Conservation (phyloP, 306 rosid genomes). For the Dicorynia guianensis region DNA sequence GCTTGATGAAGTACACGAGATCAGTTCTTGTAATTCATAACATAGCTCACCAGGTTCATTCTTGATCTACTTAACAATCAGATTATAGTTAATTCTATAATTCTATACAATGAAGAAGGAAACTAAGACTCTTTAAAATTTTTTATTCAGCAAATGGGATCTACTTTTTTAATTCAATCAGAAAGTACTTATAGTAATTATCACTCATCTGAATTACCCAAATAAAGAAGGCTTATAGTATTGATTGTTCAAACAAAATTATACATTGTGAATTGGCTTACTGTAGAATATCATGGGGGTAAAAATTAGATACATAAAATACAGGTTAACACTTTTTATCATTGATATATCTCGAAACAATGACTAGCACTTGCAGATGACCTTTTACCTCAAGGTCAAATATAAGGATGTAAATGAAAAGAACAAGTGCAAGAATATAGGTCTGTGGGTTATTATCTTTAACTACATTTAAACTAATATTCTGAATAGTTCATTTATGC, state of each 20-base stretch:
- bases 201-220: not conserved
- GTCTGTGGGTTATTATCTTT: not conserved
- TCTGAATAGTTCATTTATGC: slow-evolving; percentile 23
- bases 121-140: not conserved
- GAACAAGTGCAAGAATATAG: not conserved
- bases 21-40: slow-evolving; percentile 94
- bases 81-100: not conserved
- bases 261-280: not conserved
- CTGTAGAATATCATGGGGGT: not conserved
- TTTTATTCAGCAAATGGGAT: not conserved
- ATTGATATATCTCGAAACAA: not conserved
- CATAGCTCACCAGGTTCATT: slow-evolving; percentile 94
- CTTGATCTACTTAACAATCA: slow-evolving; percentile 24
- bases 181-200: not conserved
- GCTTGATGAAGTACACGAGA: slow-evolving; percentile 81
- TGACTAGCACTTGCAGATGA: not conserved
- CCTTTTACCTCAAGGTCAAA: slow-evolving; percentile 17
- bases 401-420: not conserved
- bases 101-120: slow-evolving; percentile 26
- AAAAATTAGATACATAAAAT: slow-evolving; percentile 5
- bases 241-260: not conserved
- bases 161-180: not conserved
- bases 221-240: not conserved
- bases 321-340: not conserved
- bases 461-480: not conserved